phyloP scores from a whole-genome alignment of 2,329 filamentous ascomycete species.

The Pyrenochaeta sp. region DNA sequence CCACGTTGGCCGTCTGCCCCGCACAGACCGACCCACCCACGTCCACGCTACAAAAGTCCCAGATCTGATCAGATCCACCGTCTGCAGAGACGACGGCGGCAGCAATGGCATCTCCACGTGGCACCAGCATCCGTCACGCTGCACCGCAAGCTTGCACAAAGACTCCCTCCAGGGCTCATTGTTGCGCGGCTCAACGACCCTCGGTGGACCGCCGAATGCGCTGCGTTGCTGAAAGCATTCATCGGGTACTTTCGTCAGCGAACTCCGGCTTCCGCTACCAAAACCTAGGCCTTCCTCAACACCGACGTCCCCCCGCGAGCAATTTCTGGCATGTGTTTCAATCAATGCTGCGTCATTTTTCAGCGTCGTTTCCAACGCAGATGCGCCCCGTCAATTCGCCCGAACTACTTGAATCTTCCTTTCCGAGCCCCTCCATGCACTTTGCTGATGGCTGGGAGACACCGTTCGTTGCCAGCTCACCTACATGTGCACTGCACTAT shows the following conservation, averaged over 20 bases:
- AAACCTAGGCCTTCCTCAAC: background rate
- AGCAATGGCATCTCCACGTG: background rate
- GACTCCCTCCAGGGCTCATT: background rate
- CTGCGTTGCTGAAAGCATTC: background rate
- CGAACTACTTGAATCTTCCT: background rate
- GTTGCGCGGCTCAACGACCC: background rate
- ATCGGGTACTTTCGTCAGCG: background rate
- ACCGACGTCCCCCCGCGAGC: background rate
- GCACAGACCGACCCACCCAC: slow-evolving; percentile 25
- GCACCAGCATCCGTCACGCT: slow-evolving; percentile 1
- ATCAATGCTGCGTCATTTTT: background rate
- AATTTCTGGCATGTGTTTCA: background rate
- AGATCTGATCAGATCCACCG: slow-evolving; percentile 16
- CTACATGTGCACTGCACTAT: background rate
- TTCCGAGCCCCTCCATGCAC: background rate
- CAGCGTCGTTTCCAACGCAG: background rate
- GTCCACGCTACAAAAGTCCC: slow-evolving; percentile 11
- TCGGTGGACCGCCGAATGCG: background rate
- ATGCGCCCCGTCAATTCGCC: background rate
- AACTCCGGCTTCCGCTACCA: background rate
- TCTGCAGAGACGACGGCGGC: slow-evolving; percentile 5
- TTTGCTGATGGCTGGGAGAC: no score
- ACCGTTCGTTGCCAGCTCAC: slow-evolving; percentile 1
- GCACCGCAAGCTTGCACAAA: slow-evolving; percentile 7
- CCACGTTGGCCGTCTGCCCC: slow-evolving; percentile 17